phyloP scores from a whole-genome alignment of 352 stramenopile genomes.

The Aphanomyces stellatus region DNA sequence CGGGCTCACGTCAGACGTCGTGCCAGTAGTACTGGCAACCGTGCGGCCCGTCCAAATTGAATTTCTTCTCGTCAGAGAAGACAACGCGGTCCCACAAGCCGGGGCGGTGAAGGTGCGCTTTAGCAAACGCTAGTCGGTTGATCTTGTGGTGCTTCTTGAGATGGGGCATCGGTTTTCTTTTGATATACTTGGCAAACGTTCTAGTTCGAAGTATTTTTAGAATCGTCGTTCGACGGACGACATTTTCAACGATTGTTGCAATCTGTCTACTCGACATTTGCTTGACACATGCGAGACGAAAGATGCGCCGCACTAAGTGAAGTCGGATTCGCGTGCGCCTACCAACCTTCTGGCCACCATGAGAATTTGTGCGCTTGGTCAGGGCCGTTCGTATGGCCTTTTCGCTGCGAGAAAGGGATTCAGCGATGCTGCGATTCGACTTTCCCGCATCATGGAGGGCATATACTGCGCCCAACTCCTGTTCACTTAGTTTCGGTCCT shows the following conservation, averaged over 20 bases:
- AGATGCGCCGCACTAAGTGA: background rate
- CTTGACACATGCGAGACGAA: background rate
- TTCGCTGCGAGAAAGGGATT: background rate
- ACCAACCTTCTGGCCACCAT: background rate
- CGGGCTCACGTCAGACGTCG: background rate
- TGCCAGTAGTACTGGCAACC: background rate
- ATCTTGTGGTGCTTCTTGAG: background rate
- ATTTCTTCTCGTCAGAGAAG: background rate
- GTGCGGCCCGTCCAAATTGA: background rate
- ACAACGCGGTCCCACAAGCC: background rate
- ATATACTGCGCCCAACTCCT: background rate
- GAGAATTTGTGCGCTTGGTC: background rate
- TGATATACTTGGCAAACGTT: background rate
- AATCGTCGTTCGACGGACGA: background rate
- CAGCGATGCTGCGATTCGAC: background rate
- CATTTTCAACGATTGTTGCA: background rate
- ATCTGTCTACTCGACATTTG: background rate
- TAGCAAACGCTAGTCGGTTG: background rate
- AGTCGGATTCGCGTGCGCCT: background rate
- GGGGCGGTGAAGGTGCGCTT: no score
- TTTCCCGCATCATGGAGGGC: background rate
- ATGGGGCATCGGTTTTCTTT: background rate
- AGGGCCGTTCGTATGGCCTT: background rate
- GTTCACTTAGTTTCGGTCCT: background rate
- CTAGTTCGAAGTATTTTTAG: background rate